Evolutionary conservation across 2,329 filamentous ascomycete genomes (phyloP).

Genomic region (Fusarium sambucinum): DNA sequence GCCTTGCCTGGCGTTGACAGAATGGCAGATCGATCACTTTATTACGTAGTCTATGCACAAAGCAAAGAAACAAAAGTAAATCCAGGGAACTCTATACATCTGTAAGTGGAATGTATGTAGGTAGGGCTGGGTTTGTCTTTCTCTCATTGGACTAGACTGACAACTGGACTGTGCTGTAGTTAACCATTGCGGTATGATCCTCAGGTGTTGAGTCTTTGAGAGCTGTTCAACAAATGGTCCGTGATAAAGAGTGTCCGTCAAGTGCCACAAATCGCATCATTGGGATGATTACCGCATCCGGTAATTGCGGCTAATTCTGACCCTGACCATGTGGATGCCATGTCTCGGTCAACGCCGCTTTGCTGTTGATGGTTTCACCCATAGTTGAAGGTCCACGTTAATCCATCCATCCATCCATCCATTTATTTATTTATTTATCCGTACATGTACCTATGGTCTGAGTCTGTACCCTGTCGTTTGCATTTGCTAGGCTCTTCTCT

Average conservation of each 20-base stretch:
- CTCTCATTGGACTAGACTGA: background rate
- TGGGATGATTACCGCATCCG: slow-evolving; percentile 22
- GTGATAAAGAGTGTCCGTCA: slow-evolving; percentile 3
- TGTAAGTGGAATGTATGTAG: background rate
- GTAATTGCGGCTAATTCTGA: slow-evolving; percentile 39
- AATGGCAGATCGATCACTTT: background rate
- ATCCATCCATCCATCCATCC: background rate
- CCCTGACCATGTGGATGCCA: slow-evolving; percentile 14
- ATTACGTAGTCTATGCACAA: background rate
- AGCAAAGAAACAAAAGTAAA: slow-evolving; percentile 25
- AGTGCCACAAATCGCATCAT: slow-evolving; percentile 38
- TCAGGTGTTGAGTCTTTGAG: background rate
- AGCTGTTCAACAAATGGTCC: background rate
- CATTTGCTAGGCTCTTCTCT: slow-evolving; percentile 1
- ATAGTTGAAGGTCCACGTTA: background rate
- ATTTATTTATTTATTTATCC: no score
- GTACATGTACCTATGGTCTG: background rate
- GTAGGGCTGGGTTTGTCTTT: slow-evolving; percentile 7
- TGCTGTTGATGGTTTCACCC: slow-evolving; percentile 36
- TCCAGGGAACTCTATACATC: background rate
- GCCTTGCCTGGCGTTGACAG: background rate
- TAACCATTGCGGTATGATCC: background rate
- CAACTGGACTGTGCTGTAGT: background rate
- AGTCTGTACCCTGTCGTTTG: background rate
- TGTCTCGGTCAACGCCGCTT: slow-evolving; percentile 39